These are phyloP conservation scores for Xenosphaeropsis pyriputrescens DNA, from an alignment of 2,329 filamentous ascomycete species.

Conservation along the genomic window DNA sequence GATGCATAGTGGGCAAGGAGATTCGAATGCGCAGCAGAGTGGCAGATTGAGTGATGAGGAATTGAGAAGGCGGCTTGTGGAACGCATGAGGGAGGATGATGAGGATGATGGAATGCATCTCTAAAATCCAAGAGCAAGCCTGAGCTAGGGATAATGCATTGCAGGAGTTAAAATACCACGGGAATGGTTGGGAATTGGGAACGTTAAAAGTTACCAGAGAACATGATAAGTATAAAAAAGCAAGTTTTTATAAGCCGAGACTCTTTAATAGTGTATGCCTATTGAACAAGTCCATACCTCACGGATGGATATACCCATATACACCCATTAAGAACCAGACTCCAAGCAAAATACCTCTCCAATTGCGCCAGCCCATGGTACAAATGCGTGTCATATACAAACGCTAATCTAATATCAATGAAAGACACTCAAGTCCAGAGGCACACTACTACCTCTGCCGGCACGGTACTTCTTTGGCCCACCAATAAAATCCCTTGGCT, in stretches of 20 bases:
- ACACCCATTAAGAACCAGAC: too few relatives aligned
- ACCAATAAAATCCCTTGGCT: slow-evolving; percentile 69
- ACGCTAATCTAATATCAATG: too few relatives aligned
- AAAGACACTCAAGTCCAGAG: slow-evolving; percentile 53
- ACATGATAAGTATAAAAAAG: too few relatives aligned
- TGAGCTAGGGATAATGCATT: slow-evolving; percentile 1
- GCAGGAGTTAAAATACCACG: slow-evolving; percentile 1
- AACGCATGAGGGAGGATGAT: slow-evolving; percentile 30
- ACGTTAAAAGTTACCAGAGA: too few relatives aligned
- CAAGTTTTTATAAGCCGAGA: too few relatives aligned
- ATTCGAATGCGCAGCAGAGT: slow-evolving; percentile 15
- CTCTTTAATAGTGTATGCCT: too few relatives aligned
- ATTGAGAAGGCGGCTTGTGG: slow-evolving; percentile 37
- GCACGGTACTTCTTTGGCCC: slow-evolving; percentile 70
- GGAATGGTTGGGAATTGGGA: neutral
- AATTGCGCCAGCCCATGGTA: too few relatives aligned
- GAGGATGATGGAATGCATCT: slow-evolving; percentile 45
- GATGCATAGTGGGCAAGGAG: slow-evolving; percentile 2
- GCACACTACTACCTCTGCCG: slow-evolving; percentile 85
- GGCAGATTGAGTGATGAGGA: slow-evolving; percentile 43
- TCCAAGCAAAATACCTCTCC: too few relatives aligned
- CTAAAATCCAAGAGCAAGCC: slow-evolving; percentile 18
- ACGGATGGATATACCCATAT: too few relatives aligned
- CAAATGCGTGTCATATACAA: too few relatives aligned
- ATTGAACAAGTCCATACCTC: too few relatives aligned